Evolutionary conservation across 139 green algal genomes (phyloP), one percentile per base, ranked within the genome.

Genomic region (Tetratostichococcus sp.): DNA sequence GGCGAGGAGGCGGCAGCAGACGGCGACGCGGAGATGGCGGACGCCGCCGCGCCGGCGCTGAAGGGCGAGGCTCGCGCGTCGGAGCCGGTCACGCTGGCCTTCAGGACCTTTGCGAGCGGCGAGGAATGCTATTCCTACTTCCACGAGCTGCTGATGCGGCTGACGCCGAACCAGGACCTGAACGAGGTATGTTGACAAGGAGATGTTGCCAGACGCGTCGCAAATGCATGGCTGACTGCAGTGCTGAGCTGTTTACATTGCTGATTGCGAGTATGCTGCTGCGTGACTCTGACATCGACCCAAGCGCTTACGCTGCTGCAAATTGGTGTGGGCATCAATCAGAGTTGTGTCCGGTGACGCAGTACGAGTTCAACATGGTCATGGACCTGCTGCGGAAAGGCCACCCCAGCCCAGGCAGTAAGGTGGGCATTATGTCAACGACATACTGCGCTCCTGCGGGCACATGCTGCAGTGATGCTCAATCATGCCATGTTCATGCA

Each of bases 331-430:
- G 11, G 6, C 8, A 50, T 21, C 39, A 50, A 50, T 50, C 39
- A 50, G 39, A n/a, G n/a, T n/a, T n/a, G n/a, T 50, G 6, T 6
- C 39, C 11, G 39, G 6, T 11, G 39, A 6, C 33, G 72, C 82
- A 93, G 85, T 95, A 95, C 39, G 90, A 95, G 84, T 77, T 84
- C 57, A 72, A 85, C 76, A 75, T 85, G 59, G 80, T 93, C 35
- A 73, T 86, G 28, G 88, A 91, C 30, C 83, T 94, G 19, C 73
- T 95, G 26, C 72, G 84, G 72, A 77, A 82, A 33, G 89, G 89
- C 8, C 90, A 95, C 81, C 88, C 88, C 2, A 70, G 85, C 0
- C 79, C 83, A 0, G 66, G 66, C 0, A 59, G 75, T 8, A 94
- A 94, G 85, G 84, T 92, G 65, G 26, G 84, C n/a, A n/a, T n/a